Base-by-base conservation (phyloP, 2,329 filamentous ascomycete genomes). In the Phaeoacremonium minimum region DNA sequence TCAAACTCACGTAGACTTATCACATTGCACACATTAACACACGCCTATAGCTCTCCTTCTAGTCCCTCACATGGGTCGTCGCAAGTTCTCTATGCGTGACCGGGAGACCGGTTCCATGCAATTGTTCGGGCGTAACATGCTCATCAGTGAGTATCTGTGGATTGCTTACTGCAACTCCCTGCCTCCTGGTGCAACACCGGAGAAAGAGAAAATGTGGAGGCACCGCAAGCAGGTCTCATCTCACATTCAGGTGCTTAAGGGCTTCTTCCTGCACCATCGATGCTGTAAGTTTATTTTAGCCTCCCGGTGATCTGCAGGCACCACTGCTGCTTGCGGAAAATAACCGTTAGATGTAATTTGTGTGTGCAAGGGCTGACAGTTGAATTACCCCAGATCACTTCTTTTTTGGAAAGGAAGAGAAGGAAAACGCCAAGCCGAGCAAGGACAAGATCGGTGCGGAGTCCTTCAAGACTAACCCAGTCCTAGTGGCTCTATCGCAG, bases 161-260 rank as follows among this genome's bases (percentile, higher is more conserved):
- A 69, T 75, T 41, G 65, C 69, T 8, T 68, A 69, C 47, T 63
- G 62, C 52, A 56, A 58, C 19, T 55, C 59, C 19, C 60, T 75
- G 40, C 63, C 67, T 18, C 61, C 68, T 4, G 71, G 70, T 4
- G 58, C 59, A 32, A 58, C 62, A 29, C 67, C 70, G 4, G 65
- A 69, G 42, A 56, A 69, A 39, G 69, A 73, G 54, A 64, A 69
- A 43, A 49, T 55, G 34, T 18, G 30, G 13, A 52, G 44, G 53
- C 68, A 44, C 50, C 66, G 77, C 38, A 85, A 85, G 55, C 79
- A 83, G 49, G 77, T 85, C 5, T 84, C 80, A 3, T 84, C 79
- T 51, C 80, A 85, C 50, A 84, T 85, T 51, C 80, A 85, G 52
- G 80, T 85, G 12, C 62, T 84, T 37, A 84, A 84, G 61, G 76